phyloP scores from a whole-genome alignment of 306 rosid species.

The Canavalia ensiformis region DNA sequence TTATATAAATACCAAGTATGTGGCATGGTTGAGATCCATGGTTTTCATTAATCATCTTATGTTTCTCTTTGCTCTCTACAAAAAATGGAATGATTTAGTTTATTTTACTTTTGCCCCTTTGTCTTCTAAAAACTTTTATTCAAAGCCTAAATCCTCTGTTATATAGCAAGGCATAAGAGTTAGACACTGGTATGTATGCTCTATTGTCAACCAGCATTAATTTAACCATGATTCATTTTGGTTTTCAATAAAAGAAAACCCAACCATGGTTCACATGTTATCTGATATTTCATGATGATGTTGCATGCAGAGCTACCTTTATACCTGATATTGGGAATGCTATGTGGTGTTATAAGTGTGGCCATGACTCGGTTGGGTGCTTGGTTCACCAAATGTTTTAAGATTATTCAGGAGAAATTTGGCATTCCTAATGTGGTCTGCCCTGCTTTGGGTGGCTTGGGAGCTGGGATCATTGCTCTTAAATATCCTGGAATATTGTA shows the following conservation, averaged over 20 bases:
- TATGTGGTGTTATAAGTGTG: constrained; percentile 95
- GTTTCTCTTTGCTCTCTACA: neutral
- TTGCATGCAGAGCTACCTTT: constrained; percentile 89
- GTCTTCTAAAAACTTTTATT: neutral
- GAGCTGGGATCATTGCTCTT: constrained; percentile 96
- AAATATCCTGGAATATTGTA: constrained; percentile 98
- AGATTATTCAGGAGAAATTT: constrained; percentile 77
- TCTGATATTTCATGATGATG: constrained; percentile 48
- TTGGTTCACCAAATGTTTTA: constrained; percentile 84
- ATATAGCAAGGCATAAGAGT: neutral
- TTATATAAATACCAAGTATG: neutral
- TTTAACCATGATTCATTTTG: neutral
- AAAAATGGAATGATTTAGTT: neutral
- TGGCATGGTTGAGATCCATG: neutral
- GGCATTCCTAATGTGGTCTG: constrained; percentile 89
- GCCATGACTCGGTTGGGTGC: constrained; percentile 84
- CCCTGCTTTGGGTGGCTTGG: constrained; percentile 98
- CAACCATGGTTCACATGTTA: constrained; percentile 26
- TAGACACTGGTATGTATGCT: neutral
- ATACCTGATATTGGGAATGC: constrained; percentile 98
- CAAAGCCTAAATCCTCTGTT: neutral
- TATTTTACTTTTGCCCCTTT: neutral
- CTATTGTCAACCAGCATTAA: neutral
- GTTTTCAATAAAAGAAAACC: constrained; percentile 11
- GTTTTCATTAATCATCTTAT: neutral